These are phyloP conservation scores for Coemansia umbellata DNA, from an alignment of 192 early-diverging fungal genomes.

Conservation along the genomic window DNA sequence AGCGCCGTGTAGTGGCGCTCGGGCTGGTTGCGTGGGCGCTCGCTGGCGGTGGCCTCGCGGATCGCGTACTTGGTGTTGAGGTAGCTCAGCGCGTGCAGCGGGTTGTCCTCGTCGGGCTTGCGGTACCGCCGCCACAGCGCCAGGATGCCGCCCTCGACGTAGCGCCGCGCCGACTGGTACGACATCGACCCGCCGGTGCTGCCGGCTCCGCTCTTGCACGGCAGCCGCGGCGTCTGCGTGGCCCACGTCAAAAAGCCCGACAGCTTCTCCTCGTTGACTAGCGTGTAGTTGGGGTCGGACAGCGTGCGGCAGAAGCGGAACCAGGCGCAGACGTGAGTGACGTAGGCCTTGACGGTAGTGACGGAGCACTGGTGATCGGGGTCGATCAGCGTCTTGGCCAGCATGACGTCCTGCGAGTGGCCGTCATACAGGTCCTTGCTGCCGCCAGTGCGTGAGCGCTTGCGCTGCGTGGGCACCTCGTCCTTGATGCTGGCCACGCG, in stretches of 20 bases:
- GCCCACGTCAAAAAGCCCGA: conserved; percentile 52
- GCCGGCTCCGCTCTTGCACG: conserved; percentile 43
- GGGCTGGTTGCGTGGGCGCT: conserved; percentile 33
- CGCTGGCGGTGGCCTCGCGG: conserved; percentile 47
- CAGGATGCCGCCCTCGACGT: conserved; percentile 52
- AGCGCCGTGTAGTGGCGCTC: conserved; percentile 42
- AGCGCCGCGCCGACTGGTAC: conserved; percentile 51
- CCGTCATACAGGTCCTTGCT: conserved; percentile 53
- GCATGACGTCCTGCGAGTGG: conserved; percentile 51
- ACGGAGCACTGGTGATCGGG: conserved; percentile 53
- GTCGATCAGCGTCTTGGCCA: conserved; percentile 52
- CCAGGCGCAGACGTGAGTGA: conserved; percentile 51
- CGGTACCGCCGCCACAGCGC: conserved; percentile 51
- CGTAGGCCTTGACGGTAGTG: conserved; percentile 51
- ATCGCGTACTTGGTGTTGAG: conserved; percentile 53
- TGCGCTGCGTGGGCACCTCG: conserved; percentile 47
- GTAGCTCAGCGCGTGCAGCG: conserved; percentile 49
- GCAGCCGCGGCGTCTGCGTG: conserved; percentile 50
- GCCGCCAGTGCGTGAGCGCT: conserved; percentile 49
- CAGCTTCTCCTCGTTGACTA: conserved; percentile 48
- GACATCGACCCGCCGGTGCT: conserved; percentile 47
- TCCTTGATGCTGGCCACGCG: conserved; percentile 26
- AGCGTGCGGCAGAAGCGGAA: conserved; percentile 53
- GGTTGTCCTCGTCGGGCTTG: conserved; percentile 40
- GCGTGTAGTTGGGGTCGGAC: conserved; percentile 45